Conservation (phyloP, 768 basidiomycete genomes). For the Guyanaporus albipodus region DNA sequence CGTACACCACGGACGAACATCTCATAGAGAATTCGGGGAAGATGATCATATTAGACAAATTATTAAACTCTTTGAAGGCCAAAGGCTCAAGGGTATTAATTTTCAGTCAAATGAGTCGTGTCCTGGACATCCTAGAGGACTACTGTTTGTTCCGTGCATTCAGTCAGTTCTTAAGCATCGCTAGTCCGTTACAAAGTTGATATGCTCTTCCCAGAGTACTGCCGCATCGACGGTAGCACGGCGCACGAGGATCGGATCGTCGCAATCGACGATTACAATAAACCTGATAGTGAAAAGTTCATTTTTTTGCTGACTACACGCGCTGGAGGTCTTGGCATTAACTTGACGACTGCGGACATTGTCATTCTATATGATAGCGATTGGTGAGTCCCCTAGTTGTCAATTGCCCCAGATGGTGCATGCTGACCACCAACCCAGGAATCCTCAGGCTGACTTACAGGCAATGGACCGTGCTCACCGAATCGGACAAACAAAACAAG, state of each 20-base stretch:
- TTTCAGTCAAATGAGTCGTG: conserved; percentile 99
- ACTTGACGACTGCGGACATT: conserved; percentile 90
- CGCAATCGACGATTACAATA: conserved; percentile 98
- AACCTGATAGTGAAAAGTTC: conserved; percentile 89
- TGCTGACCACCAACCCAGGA: conserved; percentile 49
- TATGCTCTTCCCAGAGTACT: conserved; percentile 62
- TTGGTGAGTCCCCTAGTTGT: conserved; percentile 52
- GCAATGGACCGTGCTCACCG: conserved; percentile 98
- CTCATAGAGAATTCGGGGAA: conserved; percentile 92
- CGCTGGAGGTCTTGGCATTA: conserved; percentile 96
- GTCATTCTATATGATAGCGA: conserved; percentile 96
- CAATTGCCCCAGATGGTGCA: background rate
- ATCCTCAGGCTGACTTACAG: conserved; percentile 97
- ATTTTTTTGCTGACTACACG: conserved; percentile 96
- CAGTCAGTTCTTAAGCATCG: conserved; percentile 48
- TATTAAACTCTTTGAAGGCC: conserved; percentile 79
- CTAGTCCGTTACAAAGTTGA: background rate
- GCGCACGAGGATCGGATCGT: conserved; percentile 94
- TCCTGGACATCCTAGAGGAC: conserved; percentile 93
- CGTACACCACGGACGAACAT: conserved; percentile 98
- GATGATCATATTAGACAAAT: conserved; percentile 96
- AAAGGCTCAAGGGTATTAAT: conserved; percentile 96
- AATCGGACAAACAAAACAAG: conserved; percentile 90
- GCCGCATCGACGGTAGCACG: conserved; percentile 93
- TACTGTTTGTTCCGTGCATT: conserved; percentile 90